Conservation (phyloP, 2,329 filamentous ascomycete genomes). For the Fusarium haematococcum region DNA sequence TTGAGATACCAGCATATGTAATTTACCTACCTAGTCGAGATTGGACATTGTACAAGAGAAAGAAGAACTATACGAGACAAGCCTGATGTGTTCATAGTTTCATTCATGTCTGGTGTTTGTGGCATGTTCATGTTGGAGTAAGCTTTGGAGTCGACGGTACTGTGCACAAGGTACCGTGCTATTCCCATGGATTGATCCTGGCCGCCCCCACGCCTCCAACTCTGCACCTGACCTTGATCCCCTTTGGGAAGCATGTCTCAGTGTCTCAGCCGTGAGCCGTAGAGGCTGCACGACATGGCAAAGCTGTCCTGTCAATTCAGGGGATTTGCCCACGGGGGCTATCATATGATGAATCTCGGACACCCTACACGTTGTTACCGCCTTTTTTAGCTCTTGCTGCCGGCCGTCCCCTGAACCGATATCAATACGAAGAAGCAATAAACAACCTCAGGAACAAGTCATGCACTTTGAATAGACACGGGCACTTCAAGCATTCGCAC, state of each 20-base stretch:
- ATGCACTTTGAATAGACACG: constrained; percentile 21
- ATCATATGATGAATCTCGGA: constrained; percentile 22
- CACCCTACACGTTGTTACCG: constrained; percentile 3
- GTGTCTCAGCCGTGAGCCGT: constrained; percentile 28
- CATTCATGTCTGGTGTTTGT: constrained; percentile 1
- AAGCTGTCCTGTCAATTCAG: constrained; percentile 36
- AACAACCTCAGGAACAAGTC: constrained; percentile 33
- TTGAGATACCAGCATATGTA: constrained; percentile 11
- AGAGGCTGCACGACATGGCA: constrained; percentile 21
- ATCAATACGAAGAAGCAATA: neutral
- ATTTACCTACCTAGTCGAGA: neutral
- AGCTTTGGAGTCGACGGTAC: neutral
- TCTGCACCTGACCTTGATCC: constrained; percentile 23
- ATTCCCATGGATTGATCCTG: neutral
- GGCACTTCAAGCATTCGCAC: neutral
- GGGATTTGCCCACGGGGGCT: constrained; percentile 38
- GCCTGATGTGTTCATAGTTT: neutral
- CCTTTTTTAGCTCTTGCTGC: neutral
- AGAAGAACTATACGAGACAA: neutral
- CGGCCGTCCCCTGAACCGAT: neutral
- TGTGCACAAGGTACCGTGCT: neutral
- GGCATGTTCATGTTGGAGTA: neutral
- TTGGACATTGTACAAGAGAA: neutral
- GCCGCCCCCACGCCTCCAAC: constrained; percentile 19
- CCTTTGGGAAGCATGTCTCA: neutral